These are phyloP conservation scores for Withania somnifera DNA, from an alignment of 305 asterid species.

Conservation along the genomic window DNA sequence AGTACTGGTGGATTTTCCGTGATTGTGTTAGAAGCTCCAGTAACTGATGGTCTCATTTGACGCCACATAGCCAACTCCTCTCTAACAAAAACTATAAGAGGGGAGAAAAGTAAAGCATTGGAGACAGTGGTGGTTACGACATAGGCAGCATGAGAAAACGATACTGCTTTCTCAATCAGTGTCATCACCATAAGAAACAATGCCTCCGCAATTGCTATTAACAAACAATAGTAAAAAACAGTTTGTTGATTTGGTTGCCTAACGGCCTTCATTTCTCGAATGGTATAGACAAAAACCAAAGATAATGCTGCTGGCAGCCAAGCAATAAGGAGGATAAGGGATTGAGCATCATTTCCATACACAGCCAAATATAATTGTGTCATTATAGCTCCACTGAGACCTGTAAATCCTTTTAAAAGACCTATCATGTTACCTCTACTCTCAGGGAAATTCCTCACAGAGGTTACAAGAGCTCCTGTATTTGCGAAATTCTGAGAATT, in stretches of 20 bases:
- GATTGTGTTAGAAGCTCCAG: neutral
- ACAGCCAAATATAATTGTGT: slow-evolving; percentile 68
- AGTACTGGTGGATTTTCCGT: neutral
- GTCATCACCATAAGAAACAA: slow-evolving; percentile 51
- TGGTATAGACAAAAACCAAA: slow-evolving; percentile 54
- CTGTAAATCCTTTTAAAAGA: slow-evolving; percentile 62
- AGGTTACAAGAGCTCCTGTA: slow-evolving; percentile 72
- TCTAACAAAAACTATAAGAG: slow-evolving; percentile 39
- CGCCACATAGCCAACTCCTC: slow-evolving; percentile 33
- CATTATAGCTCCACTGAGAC: slow-evolving; percentile 72
- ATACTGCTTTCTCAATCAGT: slow-evolving; percentile 30
- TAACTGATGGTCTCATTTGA: neutral
- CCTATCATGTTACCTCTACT: slow-evolving; percentile 64
- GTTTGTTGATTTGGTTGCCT: slow-evolving; percentile 37
- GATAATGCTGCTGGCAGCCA: slow-evolving; percentile 85
- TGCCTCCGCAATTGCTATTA: slow-evolving; percentile 38
- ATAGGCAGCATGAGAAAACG: slow-evolving; percentile 43
- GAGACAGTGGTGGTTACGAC: slow-evolving; percentile 42
- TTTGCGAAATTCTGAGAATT: slow-evolving; percentile 84
- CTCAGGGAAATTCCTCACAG: slow-evolving; percentile 67
- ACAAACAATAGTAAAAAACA: slow-evolving; percentile 40
- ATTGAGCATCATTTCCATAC: slow-evolving; percentile 63
- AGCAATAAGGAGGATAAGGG: slow-evolving; percentile 65
- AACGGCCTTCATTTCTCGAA: slow-evolving; percentile 42
- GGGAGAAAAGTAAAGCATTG: slow-evolving; percentile 45